These are phyloP conservation scores for Cucumis cinereus DNA, from an alignment of 306 rosid genomes.

Conservation along the genomic window DNA sequence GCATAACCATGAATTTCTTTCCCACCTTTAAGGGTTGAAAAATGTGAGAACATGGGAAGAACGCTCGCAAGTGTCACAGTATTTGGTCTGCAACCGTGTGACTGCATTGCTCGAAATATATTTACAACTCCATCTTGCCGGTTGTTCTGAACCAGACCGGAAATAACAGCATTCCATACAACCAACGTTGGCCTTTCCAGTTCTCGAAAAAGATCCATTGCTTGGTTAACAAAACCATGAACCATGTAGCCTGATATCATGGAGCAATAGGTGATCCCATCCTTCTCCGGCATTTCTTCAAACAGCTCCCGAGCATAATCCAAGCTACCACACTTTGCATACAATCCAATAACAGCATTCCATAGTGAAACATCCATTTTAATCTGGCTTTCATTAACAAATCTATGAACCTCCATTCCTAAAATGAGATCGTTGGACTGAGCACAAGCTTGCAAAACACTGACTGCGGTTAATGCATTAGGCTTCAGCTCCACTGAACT, in stretches of 20 bases:
- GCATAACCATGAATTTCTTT: conserved; percentile 76
- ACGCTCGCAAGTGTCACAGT: conserved; percentile 55
- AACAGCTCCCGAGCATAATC: conserved; percentile 60
- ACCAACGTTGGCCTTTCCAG: conserved; percentile 32
- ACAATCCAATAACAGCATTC: conserved; percentile 63
- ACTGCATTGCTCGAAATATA: conserved; percentile 46
- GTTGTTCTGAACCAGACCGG: conserved; percentile 72
- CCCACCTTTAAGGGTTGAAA: conserved; percentile 51
- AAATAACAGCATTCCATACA: conserved; percentile 66
- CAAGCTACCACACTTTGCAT: conserved; percentile 73
- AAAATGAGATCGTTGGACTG: conserved; percentile 57
- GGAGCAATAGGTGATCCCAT: conserved; percentile 54
- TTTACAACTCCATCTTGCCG: conserved; percentile 29
- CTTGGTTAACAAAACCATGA: conserved; percentile 53
- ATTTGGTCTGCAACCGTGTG: conserved; percentile 45
- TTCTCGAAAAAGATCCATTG: conserved; percentile 41
- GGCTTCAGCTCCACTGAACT: conserved; percentile 26
- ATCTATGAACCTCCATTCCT: conserved; percentile 55
- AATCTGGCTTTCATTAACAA: conserved; percentile 30
- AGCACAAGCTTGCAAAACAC: conserved; percentile 82
- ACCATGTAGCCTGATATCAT: conserved; percentile 65
- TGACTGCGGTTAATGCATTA: conserved; percentile 38
- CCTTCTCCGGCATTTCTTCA: conserved; percentile 56
- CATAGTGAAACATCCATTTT: conserved; percentile 40
- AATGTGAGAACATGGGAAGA: conserved; percentile 45